These are phyloP conservation scores for Urtica urens DNA, from an alignment of 306 rosid species.

Conservation along the genomic window DNA sequence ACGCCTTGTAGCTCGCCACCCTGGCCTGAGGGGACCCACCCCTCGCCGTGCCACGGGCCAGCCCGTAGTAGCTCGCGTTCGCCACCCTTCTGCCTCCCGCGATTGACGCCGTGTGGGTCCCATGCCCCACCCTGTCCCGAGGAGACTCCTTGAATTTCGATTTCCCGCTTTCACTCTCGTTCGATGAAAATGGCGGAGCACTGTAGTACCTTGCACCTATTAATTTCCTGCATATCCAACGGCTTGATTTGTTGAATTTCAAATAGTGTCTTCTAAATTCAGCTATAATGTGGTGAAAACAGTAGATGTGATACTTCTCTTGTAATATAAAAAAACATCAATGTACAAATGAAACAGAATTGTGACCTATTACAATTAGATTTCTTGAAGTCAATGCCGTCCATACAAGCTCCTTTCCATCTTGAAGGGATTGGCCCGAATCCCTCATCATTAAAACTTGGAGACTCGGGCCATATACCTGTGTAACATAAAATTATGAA, in stretches of 20 bases:
- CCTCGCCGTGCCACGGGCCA: constrained; percentile 69
- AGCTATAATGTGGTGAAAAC: no score
- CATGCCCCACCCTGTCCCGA: constrained; percentile 74
- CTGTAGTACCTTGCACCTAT: constrained; percentile 90
- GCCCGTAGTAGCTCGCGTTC: constrained; percentile 64
- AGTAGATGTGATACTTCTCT: no score
- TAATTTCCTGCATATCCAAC: constrained; percentile 45
- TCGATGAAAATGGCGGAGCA: constrained; percentile 4
- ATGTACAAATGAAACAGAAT: background rate
- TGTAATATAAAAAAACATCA: background rate
- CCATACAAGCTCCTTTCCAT: constrained; percentile 95
- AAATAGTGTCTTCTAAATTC: no score
- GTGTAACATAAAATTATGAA: constrained; percentile 9
- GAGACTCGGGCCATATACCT: constrained; percentile 97
- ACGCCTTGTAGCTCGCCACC: constrained; percentile 70
- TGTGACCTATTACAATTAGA: constrained; percentile 79
- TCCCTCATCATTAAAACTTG: constrained; percentile 65
- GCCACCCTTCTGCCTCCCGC: constrained; percentile 61
- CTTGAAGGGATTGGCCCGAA: constrained; percentile 59
- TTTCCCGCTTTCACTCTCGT: constrained; percentile 22
- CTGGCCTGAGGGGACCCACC: constrained; percentile 75
- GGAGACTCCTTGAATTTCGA: constrained; percentile 43
- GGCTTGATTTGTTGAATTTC: background rate
- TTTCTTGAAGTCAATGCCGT: constrained; percentile 62
- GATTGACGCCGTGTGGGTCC: constrained; percentile 76